Evolutionary conservation across 108 stramenopile species (phyloP), one percentile per base, ranked within the genome.

Genomic region (Aurantiochytrium sp.): DNA sequence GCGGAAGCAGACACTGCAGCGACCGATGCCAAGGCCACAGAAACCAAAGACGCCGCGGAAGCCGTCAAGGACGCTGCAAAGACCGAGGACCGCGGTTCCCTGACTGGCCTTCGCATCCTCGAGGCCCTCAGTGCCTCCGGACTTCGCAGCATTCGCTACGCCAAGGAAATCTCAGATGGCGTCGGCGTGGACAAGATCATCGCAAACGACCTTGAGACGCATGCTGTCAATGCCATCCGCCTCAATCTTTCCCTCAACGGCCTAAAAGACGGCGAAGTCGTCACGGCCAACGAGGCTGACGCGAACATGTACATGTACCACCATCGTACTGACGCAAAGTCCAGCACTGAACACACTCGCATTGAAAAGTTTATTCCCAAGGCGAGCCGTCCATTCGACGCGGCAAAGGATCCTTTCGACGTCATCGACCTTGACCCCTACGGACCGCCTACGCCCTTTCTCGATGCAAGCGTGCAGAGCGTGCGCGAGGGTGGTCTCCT

Each of bases 381-480:
- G 28, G 12, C 87, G 23, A 5, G 18, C 14, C 8, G 64, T 8
- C 43, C 45, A 18, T 83, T 83, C 51, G 51, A 83, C 76, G 5
- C 28, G 47, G 16, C n/a, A 12, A 87, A 44, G 58, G 87, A 60
- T 12, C 51, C 87, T 5, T 92, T 92, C 64, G 98, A 99, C 90
- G 98, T 99, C 60, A 97, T 99, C 91, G 99, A 99, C 90, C 91
- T 99, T 29, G 99, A 99, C 92, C 99, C 99, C 19, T 99, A 99
- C 91, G 99, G 99, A 0, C 93, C 94, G n/a, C 97, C 98, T 45
- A 96, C 97, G 10, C 98, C 98, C 6, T 99, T 99, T 89, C 87
- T 98, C 16, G 99, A 99, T 91, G 95, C 94, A 5, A 97, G 98
- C 5, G 93, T 99, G n/a, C 96, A 97, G 93, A 91, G 95, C 49